Conservation (phyloP, 2,329 filamentous ascomycete genomes). For the Alternaria ventricosa region DNA sequence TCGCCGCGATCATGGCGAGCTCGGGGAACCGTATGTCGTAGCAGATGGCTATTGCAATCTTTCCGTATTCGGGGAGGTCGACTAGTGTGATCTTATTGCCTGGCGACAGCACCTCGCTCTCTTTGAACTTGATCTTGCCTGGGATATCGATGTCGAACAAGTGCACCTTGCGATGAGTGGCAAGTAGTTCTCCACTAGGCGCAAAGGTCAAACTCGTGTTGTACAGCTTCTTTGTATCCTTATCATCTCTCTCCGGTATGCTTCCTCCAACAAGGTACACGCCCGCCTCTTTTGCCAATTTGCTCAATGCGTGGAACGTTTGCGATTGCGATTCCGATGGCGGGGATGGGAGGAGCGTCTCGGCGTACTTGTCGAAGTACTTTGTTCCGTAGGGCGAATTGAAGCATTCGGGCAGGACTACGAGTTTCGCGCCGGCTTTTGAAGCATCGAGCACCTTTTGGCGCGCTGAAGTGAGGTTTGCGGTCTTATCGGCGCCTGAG, state of each 20-base stretch:
- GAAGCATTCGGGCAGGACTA: constrained; percentile 98
- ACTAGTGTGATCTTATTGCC: constrained; percentile 86
- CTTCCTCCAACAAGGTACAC: constrained; percentile 89
- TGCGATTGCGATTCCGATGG: constrained; percentile 74
- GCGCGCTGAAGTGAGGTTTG: constrained; percentile 82
- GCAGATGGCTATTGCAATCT: constrained; percentile 88
- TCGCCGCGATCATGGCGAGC: constrained; percentile 84
- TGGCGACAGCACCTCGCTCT: constrained; percentile 85
- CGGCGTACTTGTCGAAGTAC: constrained; percentile 91
- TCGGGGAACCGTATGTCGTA: constrained; percentile 98
- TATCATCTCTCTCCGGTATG: constrained; percentile 79
- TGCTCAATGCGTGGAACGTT: constrained; percentile 82
- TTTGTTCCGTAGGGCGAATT: constrained; percentile 95
- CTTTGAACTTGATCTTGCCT: constrained; percentile 88
- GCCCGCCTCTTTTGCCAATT: constrained; percentile 78
- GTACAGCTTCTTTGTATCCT: constrained; percentile 71
- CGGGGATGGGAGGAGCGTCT: constrained; percentile 80
- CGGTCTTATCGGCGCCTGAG: constrained; percentile 72
- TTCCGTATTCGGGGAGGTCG: constrained; percentile 86
- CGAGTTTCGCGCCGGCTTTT: constrained; percentile 75
- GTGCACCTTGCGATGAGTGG: constrained; percentile 90
- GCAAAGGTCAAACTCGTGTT: constrained; percentile 89
- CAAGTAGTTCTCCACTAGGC: constrained; percentile 79
- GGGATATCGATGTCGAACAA: constrained; percentile 98
- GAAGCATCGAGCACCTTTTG: constrained; percentile 84